Evolutionary conservation across 306 rosid species (phyloP).

Genomic region (Vachellia collinsii): DNA sequence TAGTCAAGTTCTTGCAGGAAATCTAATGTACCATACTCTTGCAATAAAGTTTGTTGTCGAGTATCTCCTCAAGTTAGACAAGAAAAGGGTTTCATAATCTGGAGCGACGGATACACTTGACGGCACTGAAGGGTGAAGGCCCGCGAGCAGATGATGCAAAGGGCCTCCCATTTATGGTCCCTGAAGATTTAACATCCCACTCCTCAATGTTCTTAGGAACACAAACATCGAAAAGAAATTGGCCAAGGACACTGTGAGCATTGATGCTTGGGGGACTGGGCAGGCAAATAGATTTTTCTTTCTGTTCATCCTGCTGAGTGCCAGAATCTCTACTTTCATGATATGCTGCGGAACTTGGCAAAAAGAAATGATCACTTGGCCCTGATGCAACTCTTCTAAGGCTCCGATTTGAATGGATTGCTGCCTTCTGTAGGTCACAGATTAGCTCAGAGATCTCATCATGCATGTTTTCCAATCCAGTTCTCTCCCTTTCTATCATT

Average conservation of each 20-base stretch:
- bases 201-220: slow-evolving; percentile 76
- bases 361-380: slow-evolving; percentile 67
- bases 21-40: neutral
- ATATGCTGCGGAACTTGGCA: slow-evolving; percentile 63
- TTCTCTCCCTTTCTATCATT: slow-evolving; percentile 50
- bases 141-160: slow-evolving; percentile 53
- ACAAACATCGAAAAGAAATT: slow-evolving; percentile 67
- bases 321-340: slow-evolving; percentile 39
- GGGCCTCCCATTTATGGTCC: slow-evolving; percentile 50
- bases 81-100: slow-evolving; percentile 41
- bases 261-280: slow-evolving; percentile 61
- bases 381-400: slow-evolving; percentile 67
- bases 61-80: slow-evolving; percentile 11
- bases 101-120: slow-evolving; percentile 60
- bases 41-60: neutral
- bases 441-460: slow-evolving; percentile 69
- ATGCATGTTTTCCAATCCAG: slow-evolving; percentile 45
- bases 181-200: slow-evolving; percentile 62
- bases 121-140: slow-evolving; percentile 44
- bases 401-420: slow-evolving; percentile 62
- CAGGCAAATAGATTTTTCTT: slow-evolving; percentile 51
- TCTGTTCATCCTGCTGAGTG: slow-evolving; percentile 49
- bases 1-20: slow-evolving; percentile 10
- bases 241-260: slow-evolving; percentile 72
- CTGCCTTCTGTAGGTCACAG: slow-evolving; percentile 72